Conservation (phyloP, 441 rosid genomes). For the Euphorbia corollata region DNA sequence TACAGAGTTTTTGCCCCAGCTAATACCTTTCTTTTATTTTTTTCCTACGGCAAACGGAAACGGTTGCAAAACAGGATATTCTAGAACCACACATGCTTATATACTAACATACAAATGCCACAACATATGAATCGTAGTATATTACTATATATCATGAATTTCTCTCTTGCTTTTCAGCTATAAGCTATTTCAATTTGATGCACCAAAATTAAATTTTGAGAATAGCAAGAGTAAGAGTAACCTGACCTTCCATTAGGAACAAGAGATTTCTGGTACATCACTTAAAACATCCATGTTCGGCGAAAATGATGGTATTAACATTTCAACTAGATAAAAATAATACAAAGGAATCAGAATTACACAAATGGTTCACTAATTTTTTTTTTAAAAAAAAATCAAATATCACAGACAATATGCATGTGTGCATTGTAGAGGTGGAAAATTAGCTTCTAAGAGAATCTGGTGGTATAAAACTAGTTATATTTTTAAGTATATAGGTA, state of each 20-base stretch:
- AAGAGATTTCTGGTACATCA: conserved; percentile 2
- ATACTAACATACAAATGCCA: conserved; percentile 1
- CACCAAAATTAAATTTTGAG: neutral
- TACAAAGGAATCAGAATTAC: neutral
- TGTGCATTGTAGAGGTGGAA: neutral
- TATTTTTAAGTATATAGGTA: conserved; percentile 10
- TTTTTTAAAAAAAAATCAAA: neutral
- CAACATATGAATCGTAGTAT: neutral
- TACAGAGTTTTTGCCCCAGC: neutral
- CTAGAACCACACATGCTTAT: neutral
- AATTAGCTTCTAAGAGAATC: neutral
- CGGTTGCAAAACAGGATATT: neutral
- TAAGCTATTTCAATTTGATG: conserved; percentile 5
- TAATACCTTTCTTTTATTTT: neutral
- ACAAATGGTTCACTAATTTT: neutral
- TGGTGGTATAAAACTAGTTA: neutral
- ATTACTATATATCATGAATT: neutral
- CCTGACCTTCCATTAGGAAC: conserved; percentile 3
- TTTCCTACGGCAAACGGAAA: neutral
- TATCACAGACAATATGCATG: neutral
- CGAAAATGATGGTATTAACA: neutral
- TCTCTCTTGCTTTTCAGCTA: neutral
- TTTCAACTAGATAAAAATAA: neutral
- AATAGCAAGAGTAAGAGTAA: neutral
- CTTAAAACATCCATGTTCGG: neutral